Evolutionary conservation across 2,329 filamentous ascomycete genomes (phyloP).

Genomic region (Monilinia vaccinii-corymbosi): DNA sequence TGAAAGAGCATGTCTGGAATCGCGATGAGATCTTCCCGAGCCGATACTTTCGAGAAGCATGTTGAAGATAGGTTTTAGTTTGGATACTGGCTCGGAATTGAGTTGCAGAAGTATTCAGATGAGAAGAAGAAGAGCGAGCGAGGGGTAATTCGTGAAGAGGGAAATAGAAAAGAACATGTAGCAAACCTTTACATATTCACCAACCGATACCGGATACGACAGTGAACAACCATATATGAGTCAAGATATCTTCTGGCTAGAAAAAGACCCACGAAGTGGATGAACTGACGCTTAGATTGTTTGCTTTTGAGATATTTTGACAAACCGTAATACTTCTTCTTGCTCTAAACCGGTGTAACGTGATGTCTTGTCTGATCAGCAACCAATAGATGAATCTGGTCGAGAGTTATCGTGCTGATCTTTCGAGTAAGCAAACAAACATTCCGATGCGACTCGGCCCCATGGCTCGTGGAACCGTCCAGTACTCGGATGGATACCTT

Average conservation of each 20-base stretch:
- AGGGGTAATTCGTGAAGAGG: background rate
- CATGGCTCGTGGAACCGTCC: background rate
- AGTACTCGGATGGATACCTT: background rate
- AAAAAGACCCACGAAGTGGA: background rate
- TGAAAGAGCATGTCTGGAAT: conserved; percentile 2
- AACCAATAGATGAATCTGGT: background rate
- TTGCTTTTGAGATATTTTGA: background rate
- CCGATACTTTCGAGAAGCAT: conserved; percentile 3
- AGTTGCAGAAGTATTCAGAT: background rate
- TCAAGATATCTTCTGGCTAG: conserved; percentile 1
- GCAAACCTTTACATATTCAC: background rate
- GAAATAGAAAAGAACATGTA: background rate
- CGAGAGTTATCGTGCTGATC: background rate
- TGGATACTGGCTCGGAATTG: background rate
- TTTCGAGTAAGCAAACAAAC: conserved; percentile 1
- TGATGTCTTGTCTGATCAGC: background rate
- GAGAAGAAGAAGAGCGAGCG: background rate
- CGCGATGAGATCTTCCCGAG: background rate
- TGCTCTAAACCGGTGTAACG: background rate
- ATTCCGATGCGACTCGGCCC: background rate
- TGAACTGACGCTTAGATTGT: background rate
- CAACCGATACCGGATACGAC: conserved; percentile 2
- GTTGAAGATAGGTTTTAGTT: background rate
- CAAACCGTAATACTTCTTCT: conserved; percentile 1
- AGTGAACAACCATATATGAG: background rate